These are phyloP conservation scores for Nicotiana sylvestris DNA, from an alignment of 257 asterid genomes.

Conservation along the genomic window DNA sequence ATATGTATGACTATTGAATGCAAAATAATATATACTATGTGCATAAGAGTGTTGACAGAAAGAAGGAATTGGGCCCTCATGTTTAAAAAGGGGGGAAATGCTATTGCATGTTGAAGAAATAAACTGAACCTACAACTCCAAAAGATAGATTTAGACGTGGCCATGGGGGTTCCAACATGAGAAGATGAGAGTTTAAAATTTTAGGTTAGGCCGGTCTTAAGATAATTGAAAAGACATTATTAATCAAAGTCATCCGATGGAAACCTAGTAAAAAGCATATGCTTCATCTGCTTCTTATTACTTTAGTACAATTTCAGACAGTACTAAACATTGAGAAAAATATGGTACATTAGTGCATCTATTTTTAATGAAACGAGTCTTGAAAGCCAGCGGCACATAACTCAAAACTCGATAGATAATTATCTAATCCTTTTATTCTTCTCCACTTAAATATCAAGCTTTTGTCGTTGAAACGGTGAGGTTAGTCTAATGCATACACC, in stretches of 20 bases:
- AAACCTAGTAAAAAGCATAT: too few relatives aligned
- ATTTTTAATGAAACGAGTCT: too few relatives aligned
- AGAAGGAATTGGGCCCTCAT: neutral
- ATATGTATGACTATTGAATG: neutral
- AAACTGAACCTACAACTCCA: neutral
- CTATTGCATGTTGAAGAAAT: constrained; percentile 7
- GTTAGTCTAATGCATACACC: neutral
- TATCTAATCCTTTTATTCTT: too few relatives aligned
- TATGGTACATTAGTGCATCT: too few relatives aligned
- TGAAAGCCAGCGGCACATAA: too few relatives aligned
- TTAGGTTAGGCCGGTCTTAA: neutral
- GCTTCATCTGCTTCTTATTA: too few relatives aligned
- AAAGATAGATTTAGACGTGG: neutral
- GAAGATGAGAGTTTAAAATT: neutral
- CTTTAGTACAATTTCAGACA: too few relatives aligned
- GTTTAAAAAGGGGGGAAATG: constrained; percentile 10
- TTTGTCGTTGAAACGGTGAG: neutral
- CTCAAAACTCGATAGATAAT: too few relatives aligned
- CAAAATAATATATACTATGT: neutral
- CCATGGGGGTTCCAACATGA: neutral
- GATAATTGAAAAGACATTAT: neutral
- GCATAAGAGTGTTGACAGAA: neutral
- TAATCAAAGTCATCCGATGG: neutral
- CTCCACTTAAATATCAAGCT: too few relatives aligned
- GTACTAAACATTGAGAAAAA: too few relatives aligned